Evolutionary conservation across 768 basidiomycete genomes (phyloP), one percentile per base, ranked within the genome.

Genomic region (Leucocoprinus leucothites): DNA sequence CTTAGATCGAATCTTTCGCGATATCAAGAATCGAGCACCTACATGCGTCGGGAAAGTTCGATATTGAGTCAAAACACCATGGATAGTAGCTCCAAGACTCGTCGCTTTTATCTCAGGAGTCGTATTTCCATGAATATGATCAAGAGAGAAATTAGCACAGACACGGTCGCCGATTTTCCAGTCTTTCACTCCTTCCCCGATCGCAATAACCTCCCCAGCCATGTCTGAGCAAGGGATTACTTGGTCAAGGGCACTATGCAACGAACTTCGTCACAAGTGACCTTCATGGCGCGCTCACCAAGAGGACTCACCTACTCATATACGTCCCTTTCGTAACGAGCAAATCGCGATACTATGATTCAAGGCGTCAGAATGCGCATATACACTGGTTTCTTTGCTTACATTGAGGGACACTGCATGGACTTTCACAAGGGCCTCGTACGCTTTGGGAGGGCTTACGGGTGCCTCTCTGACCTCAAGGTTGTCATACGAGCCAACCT

Each of bases 151-250:
- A 63, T 82, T 85, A 9, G 82, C 73, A 57, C 70, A 78, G 53
- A 85, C 80, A 22, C 80, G 78, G 56, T 84, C 82, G n/a, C 83
- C 81, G 3, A 66, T 61, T 60, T 75, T 76, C 82, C 81, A 85
- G 5, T 64, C 68, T 28, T 67, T 77, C 13, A 76, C 76, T 11
- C 71, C 74, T 11, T 65, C 65, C 4, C 75, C 75, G 9, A 82
- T 61, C 1, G 77, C 72, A 28, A 83, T 65, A 46, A 86, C 69
- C 60, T 84, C 82, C 9, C 84, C 83, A 16, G 83, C 80, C 67
- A 77, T 74, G 60, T 86, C 82, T 0, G 84, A 74, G 60, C 69
- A 71, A 34, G 72, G 72, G 9, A 76, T 68, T 0, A 71, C 61
- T 48, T 72, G 60, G 2, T 62, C 58, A 1, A 64, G 31, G 83